A percentile compares a stretch with the other conserved stretches of the same genome.
Conservation (phyloP, 2,329 filamentous ascomycete genomes). For the Arthrobotrys musiformis region DNA sequence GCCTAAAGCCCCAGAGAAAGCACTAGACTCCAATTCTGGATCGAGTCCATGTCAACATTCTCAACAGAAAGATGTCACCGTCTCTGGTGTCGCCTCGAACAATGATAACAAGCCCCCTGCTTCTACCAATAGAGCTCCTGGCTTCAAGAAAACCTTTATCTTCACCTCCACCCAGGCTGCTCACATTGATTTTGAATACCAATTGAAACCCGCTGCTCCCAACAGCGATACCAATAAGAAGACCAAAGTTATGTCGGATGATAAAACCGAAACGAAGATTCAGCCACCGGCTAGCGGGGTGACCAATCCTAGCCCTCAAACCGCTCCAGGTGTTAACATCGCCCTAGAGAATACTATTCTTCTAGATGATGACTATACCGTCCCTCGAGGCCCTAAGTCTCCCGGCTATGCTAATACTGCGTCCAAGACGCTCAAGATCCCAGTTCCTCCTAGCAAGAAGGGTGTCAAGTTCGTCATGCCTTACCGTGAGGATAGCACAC, state of each 20-base stretch:
- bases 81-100: not conserved
- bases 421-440: not conserved
- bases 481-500: constrained; percentile 12
- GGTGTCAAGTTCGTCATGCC: constrained; percentile 23
- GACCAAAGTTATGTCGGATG: not conserved
- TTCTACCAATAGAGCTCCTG: not conserved
- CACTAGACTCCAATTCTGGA: not conserved
- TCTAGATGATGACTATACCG: not conserved
- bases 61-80: not conserved
- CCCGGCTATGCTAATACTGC: not conserved
- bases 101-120: not conserved
- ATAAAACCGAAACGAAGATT: not conserved
- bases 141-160: not conserved
- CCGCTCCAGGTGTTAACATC: not conserved
- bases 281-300: not conserved
- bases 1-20: not conserved
- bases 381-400: not conserved
- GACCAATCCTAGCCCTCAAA: not conserved
- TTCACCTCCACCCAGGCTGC: not conserved
- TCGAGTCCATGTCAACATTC: not conserved
- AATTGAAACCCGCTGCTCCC: not conserved
- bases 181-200: not conserved
- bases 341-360: not conserved
- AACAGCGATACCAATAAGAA: not conserved
- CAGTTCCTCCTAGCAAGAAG: not conserved